Conservation (phyloP, 192 early-diverging fungal species). For the Lobosporangium transversale region DNA sequence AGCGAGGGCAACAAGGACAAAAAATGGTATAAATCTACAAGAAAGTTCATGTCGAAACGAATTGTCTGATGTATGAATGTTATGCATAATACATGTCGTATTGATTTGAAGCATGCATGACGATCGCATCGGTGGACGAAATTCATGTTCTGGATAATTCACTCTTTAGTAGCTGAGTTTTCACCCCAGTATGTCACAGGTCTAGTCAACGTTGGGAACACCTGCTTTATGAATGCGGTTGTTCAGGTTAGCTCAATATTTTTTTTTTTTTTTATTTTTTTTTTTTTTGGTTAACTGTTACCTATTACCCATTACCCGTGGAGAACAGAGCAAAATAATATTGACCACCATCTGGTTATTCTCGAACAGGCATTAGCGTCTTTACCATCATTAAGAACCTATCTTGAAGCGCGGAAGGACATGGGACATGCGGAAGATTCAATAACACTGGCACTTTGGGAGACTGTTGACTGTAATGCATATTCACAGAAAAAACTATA, state of each 20-base stretch:
- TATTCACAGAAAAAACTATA: too few species aligned
- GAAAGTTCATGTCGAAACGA: too few species aligned
- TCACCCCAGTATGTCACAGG: constrained; percentile 56
- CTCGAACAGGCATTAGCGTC: constrained; percentile 35
- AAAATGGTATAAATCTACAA: too few species aligned
- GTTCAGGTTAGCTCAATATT: constrained; percentile 65
- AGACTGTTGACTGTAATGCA: constrained; percentile 53
- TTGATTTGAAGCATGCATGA: too few species aligned
- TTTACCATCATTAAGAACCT: constrained; percentile 19
- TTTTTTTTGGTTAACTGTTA: not conserved
- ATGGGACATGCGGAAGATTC: constrained; percentile 29
- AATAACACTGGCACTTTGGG: constrained; percentile 24
- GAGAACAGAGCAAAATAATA: not conserved
- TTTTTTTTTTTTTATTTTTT: not conserved
- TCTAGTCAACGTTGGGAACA: constrained; percentile 85
- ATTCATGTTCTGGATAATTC: too few species aligned
- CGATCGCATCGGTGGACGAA: too few species aligned
- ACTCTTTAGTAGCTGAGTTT: too few species aligned
- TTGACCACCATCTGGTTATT: not conserved
- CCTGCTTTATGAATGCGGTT: constrained; percentile 89
- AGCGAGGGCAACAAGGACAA: too few species aligned
- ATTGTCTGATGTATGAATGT: too few species aligned
- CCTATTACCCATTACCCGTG: too few species aligned
- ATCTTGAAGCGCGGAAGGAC: constrained; percentile 28
- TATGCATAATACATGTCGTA: too few species aligned